Percentiles rank a stretch among this genome's conserved stretches.
These are phyloP conservation scores for Cadophora luteo-olivacea DNA, from an alignment of 2,329 filamentous ascomycete genomes.

Conservation along the genomic window DNA sequence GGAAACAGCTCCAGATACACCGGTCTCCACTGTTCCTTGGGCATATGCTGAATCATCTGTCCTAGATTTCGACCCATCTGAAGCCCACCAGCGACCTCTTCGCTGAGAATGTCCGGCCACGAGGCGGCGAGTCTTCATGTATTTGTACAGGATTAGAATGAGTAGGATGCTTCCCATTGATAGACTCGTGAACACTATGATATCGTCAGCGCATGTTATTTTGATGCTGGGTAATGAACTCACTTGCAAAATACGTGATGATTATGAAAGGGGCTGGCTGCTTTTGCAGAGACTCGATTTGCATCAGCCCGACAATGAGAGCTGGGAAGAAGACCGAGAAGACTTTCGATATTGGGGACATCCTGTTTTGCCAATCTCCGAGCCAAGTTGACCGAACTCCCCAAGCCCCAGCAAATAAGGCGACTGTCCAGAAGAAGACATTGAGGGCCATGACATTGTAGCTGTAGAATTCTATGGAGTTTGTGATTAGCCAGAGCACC, in stretches of 20 bases:
- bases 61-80: slow-evolving; percentile 31
- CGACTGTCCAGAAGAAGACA: slow-evolving; percentile 52
- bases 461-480: slow-evolving; percentile 53
- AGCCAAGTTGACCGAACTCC: slow-evolving; percentile 40
- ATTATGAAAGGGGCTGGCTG: slow-evolving; percentile 45
- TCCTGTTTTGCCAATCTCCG: slow-evolving; percentile 40
- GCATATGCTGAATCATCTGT: slow-evolving; percentile 12
- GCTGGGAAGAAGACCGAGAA: slow-evolving; percentile 48
- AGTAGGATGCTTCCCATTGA: slow-evolving; percentile 47
- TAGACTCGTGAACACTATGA: slow-evolving; percentile 50
- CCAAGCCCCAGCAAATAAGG: slow-evolving; percentile 48
- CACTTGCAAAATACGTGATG: slow-evolving; percentile 49
- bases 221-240: slow-evolving; percentile 28
- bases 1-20: slow-evolving; percentile 20
- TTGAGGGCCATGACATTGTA: slow-evolving; percentile 58
- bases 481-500: background rate
- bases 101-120: slow-evolving; percentile 41
- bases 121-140: slow-evolving; percentile 49
- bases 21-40: slow-evolving; percentile 23
- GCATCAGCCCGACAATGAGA: slow-evolving; percentile 46
- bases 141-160: slow-evolving; percentile 50
- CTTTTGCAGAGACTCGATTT: slow-evolving; percentile 41
- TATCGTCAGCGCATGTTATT: slow-evolving; percentile 13
- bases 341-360: slow-evolving; percentile 44
- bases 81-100: slow-evolving; percentile 41